A percentile compares a stretch with the other conserved stretches of the same genome.
These are phyloP conservation scores for Paraphoma chrysanthemicola DNA, from an alignment of 2,329 filamentous ascomycete species.

Conservation along the genomic window DNA sequence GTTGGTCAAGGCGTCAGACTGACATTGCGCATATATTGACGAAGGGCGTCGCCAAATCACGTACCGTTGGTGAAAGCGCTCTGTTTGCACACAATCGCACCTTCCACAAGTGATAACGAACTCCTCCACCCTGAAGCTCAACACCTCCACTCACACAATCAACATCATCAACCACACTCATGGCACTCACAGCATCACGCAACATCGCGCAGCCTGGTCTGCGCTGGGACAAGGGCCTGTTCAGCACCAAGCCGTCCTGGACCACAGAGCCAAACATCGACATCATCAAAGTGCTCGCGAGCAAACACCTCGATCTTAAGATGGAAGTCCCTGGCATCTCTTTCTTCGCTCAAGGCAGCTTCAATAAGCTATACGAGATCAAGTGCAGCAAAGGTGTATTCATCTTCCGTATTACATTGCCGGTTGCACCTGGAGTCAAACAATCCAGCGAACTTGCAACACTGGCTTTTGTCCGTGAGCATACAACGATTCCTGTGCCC, in stretches of 20 bases:
- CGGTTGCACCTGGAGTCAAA: slow-evolving; percentile 23
- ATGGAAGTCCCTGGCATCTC: neutral
- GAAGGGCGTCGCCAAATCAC: neutral
- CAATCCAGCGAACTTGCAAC: slow-evolving; percentile 29
- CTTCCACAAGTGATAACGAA: neutral
- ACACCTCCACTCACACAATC: neutral
- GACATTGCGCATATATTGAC: no score
- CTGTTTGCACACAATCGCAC: neutral
- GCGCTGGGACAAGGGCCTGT: neutral
- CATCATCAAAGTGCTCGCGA: slow-evolving; percentile 3
- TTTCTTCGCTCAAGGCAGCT: slow-evolving; percentile 14
- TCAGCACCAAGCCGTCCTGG: neutral
- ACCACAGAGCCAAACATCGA: slow-evolving; percentile 8
- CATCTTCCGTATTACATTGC: slow-evolving; percentile 38
- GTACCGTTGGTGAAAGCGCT: neutral
- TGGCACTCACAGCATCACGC: neutral
- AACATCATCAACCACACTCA: neutral
- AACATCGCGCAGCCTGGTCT: neutral
- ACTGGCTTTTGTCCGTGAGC: slow-evolving; percentile 17
- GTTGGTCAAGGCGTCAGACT: no score
- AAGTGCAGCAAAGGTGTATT: neutral
- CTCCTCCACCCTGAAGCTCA: neutral
- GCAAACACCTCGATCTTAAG: neutral
- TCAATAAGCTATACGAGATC: slow-evolving; percentile 21
- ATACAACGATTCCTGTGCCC: slow-evolving; percentile 2